Percentiles rank a stretch among this genome's conserved stretches.
phyloP scores from a whole-genome alignment of 768 basidiomycete species.

The Tricholoma sp. region DNA sequence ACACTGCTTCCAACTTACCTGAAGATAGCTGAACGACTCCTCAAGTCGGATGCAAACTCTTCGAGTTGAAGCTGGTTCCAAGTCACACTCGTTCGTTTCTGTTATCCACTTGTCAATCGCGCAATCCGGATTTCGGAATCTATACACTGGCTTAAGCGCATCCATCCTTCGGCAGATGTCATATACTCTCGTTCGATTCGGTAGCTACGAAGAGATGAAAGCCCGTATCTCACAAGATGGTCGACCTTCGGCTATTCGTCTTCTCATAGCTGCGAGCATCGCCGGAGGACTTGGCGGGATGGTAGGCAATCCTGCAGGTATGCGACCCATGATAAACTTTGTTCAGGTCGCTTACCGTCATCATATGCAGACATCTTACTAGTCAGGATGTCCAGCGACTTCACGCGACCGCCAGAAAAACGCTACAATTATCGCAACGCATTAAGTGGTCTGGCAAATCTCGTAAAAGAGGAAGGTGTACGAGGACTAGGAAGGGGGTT shows the following conservation, averaged over 20 bases:
- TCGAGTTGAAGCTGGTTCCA: constrained; percentile 32
- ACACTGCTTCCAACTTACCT: neutral
- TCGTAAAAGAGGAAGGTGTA: constrained; percentile 66
- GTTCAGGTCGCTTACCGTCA: constrained; percentile 1
- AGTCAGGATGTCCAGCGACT: constrained; percentile 87
- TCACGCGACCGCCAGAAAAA: constrained; percentile 64
- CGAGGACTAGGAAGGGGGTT: constrained; percentile 68
- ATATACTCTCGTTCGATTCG: constrained; percentile 82
- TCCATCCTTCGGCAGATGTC: constrained; percentile 88
- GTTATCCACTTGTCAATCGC: constrained; percentile 61
- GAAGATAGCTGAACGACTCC: constrained; percentile 2
- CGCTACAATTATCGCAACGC: constrained; percentile 78
- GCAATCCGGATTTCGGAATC: constrained; percentile 63
- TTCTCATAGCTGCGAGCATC: constrained; percentile 60
- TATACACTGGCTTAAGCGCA: constrained; percentile 80
- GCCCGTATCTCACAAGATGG: constrained; percentile 44
- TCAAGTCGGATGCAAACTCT: constrained; percentile 79
- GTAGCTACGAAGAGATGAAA: constrained; percentile 78
- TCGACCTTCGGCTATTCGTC: constrained; percentile 45
- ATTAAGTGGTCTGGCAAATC: constrained; percentile 59
- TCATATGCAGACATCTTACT: constrained; percentile 54
- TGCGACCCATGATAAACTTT: constrained; percentile 1
- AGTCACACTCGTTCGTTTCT: constrained; percentile 58
- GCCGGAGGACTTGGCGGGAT: constrained; percentile 81
- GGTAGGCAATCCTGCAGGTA: constrained; percentile 80